These are phyloP conservation scores for Prosopis cineraria DNA, from an alignment of 306 rosid species.

Conservation along the genomic window DNA sequence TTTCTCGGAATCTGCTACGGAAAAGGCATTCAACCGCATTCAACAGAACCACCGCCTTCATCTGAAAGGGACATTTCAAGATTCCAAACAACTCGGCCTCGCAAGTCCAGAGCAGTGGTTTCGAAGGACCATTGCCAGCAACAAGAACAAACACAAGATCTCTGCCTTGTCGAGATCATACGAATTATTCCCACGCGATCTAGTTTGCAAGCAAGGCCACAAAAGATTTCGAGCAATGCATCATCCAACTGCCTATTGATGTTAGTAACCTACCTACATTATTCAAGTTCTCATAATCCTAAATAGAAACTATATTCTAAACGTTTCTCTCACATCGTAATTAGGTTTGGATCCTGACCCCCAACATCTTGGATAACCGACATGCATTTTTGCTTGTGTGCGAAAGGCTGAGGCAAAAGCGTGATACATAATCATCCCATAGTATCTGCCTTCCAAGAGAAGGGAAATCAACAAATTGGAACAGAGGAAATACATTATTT, in stretches of 20 bases:
- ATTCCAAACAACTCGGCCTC: no score
- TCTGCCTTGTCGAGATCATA: no score
- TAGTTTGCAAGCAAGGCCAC: constrained; percentile 29
- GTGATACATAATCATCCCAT: not conserved
- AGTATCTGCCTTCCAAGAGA: not conserved
- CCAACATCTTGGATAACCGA: not conserved
- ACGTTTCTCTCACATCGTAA: not conserved
- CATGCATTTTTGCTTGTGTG: not conserved
- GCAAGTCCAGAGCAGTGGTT: no score
- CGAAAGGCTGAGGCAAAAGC: not conserved
- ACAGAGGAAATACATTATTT: constrained; percentile 1
- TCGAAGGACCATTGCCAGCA: no score
- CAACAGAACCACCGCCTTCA: constrained; percentile 13
- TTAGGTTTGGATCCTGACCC: not conserved
- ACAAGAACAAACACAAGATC: no score
- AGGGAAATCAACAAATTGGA: not conserved
- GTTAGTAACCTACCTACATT: not conserved
- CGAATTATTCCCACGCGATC: not conserved
- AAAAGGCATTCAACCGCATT: constrained; percentile 47
- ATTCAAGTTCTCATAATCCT: not conserved
- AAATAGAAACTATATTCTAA: no score
- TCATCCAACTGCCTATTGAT: constrained; percentile 29
- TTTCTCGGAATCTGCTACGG: constrained; percentile 40
- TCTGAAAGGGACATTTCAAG: no score
- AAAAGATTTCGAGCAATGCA: constrained; percentile 28